Evolutionary conservation across 345 rosid genomes (phyloP).

Genomic region (Salix suchowensis): DNA sequence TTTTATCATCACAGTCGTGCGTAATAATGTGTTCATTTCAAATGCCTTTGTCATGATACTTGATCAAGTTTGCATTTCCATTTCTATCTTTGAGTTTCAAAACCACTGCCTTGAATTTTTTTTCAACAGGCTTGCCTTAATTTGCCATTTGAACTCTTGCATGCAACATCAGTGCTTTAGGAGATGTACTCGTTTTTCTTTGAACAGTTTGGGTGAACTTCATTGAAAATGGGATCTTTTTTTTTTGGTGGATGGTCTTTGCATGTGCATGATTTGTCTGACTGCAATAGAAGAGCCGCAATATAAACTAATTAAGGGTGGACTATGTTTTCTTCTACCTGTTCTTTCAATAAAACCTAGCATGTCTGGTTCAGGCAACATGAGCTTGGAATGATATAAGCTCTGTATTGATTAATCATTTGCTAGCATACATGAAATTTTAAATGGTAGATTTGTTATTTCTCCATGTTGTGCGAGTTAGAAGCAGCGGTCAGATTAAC

Average conservation of each 20-base stretch:
- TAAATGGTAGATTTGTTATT: not conserved
- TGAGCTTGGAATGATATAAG: not conserved
- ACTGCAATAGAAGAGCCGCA: not conserved
- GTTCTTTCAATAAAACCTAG: not conserved
- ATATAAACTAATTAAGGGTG: not conserved
- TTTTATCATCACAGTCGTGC: not conserved
- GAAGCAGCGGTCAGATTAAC: not conserved
- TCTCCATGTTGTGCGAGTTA: not conserved
- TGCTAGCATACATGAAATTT: not conserved
- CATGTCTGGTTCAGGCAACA: not conserved
- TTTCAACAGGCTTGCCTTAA: not conserved
- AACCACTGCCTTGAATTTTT: not conserved
- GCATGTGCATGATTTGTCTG: not conserved
- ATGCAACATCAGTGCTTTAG: not conserved
- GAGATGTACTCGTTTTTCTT: not conserved
- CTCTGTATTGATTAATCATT: not conserved
- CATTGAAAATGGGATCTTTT: not conserved
- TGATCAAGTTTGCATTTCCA: not conserved
- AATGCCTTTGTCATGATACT: not conserved
- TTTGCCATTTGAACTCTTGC: not conserved
- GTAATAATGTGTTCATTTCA: not conserved
- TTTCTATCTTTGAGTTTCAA: not conserved
- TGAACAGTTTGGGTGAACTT: not conserved
- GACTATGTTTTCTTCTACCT: not conserved
- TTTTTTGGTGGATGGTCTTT: not conserved